A percentile compares a stretch with the other conserved stretches of the same genome.
Conservation (phyloP, 23 red algal genomes). For the Agarophyton chilense region DNA sequence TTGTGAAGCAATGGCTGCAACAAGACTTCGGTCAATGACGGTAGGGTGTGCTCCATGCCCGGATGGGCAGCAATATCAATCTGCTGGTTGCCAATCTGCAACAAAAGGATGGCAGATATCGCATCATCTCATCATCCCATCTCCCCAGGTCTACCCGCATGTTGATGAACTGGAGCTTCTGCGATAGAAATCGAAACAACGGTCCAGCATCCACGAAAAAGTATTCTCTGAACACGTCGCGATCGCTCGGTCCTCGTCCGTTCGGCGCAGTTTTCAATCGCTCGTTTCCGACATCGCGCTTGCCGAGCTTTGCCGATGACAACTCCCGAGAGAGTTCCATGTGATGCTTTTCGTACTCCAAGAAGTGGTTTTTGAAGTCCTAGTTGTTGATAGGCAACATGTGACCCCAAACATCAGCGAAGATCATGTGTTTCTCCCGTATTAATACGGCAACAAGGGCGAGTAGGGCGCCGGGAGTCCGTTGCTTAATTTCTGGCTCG, state of each 20-base stretch:
- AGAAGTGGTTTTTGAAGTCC: background rate
- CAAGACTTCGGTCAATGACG: too few species aligned
- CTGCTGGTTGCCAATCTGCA: too few species aligned
- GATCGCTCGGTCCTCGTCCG: conserved; percentile 41
- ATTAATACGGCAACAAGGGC: too few species aligned
- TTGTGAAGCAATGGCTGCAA: background rate
- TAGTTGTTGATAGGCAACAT: conserved; percentile 38
- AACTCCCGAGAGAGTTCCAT: conserved; percentile 42
- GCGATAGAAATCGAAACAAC: conserved; percentile 4
- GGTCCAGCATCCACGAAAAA: conserved; percentile 36
- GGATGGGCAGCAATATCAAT: too few species aligned
- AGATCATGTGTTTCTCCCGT: too few species aligned
- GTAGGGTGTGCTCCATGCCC: too few species aligned
- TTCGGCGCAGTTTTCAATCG: background rate
- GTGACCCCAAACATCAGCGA: conserved; percentile 43
- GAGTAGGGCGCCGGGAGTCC: too few species aligned
- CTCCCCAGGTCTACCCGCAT: conserved; percentile 14
- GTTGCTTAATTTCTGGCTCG: too few species aligned
- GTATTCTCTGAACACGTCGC: too few species aligned
- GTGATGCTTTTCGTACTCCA: conserved; percentile 38
- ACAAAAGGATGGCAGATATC: too few species aligned
- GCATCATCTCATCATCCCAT: conserved; percentile 53
- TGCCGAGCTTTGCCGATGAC: background rate
- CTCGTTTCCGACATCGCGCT: too few species aligned
- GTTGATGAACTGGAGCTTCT: conserved; percentile 56